Base-by-base conservation (phyloP, 1,139 yeast genomes). In the Hemisphaericaspora xylanilytica region DNA sequence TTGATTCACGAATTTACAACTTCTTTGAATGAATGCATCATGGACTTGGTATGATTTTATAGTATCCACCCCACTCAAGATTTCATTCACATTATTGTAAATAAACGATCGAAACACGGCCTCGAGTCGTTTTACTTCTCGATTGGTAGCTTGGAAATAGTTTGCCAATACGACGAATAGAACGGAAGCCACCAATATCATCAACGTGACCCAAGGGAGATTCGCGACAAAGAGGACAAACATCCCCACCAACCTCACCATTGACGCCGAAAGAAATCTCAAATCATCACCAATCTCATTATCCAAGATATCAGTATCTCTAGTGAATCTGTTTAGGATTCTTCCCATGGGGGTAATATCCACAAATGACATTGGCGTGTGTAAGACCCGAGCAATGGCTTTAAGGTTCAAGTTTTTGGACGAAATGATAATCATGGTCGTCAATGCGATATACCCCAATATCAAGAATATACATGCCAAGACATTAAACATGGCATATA, bases 231-330 rank as follows among this genome's bases (percentile, higher is more conserved):
- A 79, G 48, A 85, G 71, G 25, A 80, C 70, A 39, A 83, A 48
- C 6, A 84, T 78, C 45, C 89, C 88, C 33, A 76, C 45, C 34
- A 83, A 73, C 41, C 72, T 72, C 17, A 74, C 50, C 2, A 80
- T 70, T 6, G 21, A 15, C 6, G 17, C 14, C 4, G 26, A 21
- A 42, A 70, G 73, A 32, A 75, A 49, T 51, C 85, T 68, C 32
- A 75, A 47, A 53, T 75, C 79, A 46, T 78, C 83, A 26, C 81
- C 75, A 42, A 81, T 65, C 51, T 82, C 87, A 54, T 83, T 84
- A 56, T 87, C 96, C 50, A 86, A 63, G 27, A 81, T 79, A 54
- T 86, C 94, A 0, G 92, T 82, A 58, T 87, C 96, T 53, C 85
- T 86, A 1, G 94, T 81, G 49, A 77, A 76, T 48, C 82, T 63